A percentile compares a stretch with the other conserved stretches of the same genome.
phyloP scores from a whole-genome alignment of 306 rosid species.

The Acacia melanoxylon region DNA sequence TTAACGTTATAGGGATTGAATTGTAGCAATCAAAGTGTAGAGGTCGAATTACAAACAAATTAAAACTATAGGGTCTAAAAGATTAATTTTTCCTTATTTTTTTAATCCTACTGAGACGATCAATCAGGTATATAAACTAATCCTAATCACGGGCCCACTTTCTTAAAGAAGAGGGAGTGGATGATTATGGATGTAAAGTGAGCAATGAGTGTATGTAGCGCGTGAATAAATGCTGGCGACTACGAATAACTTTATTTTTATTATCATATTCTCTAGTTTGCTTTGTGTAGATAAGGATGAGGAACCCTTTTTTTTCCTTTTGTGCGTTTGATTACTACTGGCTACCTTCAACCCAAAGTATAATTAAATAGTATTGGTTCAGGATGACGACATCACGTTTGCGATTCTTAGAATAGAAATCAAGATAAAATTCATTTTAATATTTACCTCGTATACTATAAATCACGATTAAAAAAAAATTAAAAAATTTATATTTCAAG shows the following conservation, averaged over 20 bases:
- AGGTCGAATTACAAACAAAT: accelerated
- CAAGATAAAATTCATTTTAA: no score
- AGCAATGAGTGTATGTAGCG: neutral
- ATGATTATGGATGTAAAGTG: neutral
- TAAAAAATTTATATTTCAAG: no score
- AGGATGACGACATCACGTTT: no score
- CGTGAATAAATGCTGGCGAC: neutral
- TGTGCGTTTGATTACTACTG: neutral
- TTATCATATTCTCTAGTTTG: neutral
- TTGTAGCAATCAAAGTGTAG: no score
- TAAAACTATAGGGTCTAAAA: no score
- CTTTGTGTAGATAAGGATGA: neutral
- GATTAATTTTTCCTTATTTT: no score
- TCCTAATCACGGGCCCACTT: neutral
- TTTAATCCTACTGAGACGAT: no score
- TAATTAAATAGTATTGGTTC: neutral
- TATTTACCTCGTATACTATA: no score
- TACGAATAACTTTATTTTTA: neutral
- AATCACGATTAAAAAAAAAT: no score
- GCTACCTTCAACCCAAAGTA: neutral
- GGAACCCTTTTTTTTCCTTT: neutral
- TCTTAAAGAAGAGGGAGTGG: neutral
- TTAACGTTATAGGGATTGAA: no score
- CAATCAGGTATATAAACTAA: neutral
- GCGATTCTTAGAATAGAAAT: no score